phyloP scores from a whole-genome alignment of 2,329 filamentous ascomycete species.

The Phialophora tarda region DNA sequence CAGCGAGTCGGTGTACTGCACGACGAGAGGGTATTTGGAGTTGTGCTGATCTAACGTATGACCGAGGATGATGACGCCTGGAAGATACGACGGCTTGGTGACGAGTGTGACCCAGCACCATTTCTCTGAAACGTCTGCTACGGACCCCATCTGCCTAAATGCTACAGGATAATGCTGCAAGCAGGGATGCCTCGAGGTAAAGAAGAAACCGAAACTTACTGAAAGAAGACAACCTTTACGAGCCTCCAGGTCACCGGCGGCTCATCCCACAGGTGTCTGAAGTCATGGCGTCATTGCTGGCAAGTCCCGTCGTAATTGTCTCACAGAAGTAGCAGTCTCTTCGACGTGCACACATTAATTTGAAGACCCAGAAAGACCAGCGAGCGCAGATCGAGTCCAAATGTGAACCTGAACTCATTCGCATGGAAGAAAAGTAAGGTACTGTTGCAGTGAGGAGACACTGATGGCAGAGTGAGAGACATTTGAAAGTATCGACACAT shows the following conservation, averaged over 20 bases:
- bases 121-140: slow-evolving; percentile 23
- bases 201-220: neutral
- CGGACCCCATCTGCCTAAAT: slow-evolving; percentile 17
- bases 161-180: neutral
- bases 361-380: neutral
- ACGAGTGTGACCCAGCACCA: slow-evolving; percentile 58
- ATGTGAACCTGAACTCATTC: neutral
- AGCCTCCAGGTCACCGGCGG: neutral
- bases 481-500: neutral
- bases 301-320: neutral
- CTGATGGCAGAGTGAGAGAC: neutral
- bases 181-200: neutral
- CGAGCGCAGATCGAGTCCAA: neutral
- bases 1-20: slow-evolving; percentile 56
- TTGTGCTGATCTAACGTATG: slow-evolving; percentile 55
- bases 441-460: neutral
- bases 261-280: neutral
- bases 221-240: neutral
- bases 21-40: slow-evolving; percentile 56
- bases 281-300: slow-evolving; percentile 28
- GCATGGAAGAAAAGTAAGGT: neutral
- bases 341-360: neutral
- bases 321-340: neutral
- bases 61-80: slow-evolving; percentile 58
- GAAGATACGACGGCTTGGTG: slow-evolving; percentile 58